A percentile compares a stretch with the other conserved stretches of the same genome.
These are phyloP conservation scores for Chrysoporthe puriensis DNA, from an alignment of 2,329 filamentous ascomycete genomes.

Conservation along the genomic window DNA sequence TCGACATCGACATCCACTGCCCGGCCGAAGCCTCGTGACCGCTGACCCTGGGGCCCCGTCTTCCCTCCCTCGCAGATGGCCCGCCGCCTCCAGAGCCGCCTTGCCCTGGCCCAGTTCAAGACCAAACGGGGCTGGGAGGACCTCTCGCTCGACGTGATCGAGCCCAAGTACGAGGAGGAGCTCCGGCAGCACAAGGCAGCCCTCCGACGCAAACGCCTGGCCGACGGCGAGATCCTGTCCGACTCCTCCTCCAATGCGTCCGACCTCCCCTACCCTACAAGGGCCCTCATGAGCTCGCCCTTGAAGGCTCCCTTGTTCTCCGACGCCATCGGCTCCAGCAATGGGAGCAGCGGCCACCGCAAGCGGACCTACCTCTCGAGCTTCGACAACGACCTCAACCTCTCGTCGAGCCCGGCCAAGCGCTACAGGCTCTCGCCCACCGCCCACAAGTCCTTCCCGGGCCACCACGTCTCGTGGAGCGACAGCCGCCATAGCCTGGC, in stretches of 20 bases:
- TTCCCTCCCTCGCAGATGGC: slow-evolving; percentile 70
- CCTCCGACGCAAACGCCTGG: slow-evolving; percentile 67
- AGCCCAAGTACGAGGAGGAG: slow-evolving; percentile 81
- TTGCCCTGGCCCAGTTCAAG: slow-evolving; percentile 96
- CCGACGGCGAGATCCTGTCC: slow-evolving; percentile 75
- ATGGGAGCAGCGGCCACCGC: slow-evolving; percentile 66
- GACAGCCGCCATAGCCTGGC: slow-evolving; percentile 66
- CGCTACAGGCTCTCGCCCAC: slow-evolving; percentile 71
- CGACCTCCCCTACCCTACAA: slow-evolving; percentile 71
- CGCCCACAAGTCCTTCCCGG: slow-evolving; percentile 59
- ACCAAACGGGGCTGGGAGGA: slow-evolving; percentile 95
- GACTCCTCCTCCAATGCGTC: slow-evolving; percentile 87
- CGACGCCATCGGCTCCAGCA: slow-evolving; percentile 75
- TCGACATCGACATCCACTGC: background rate
- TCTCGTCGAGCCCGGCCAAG: slow-evolving; percentile 66
- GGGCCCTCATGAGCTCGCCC: slow-evolving; percentile 79
- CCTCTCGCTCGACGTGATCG: slow-evolving; percentile 81
- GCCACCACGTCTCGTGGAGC: slow-evolving; percentile 69
- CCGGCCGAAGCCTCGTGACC: slow-evolving; percentile 24
- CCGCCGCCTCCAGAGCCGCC: slow-evolving; percentile 86
- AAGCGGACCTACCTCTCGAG: slow-evolving; percentile 66
- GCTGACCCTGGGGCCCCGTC: slow-evolving; percentile 21
- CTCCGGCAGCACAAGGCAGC: slow-evolving; percentile 43
- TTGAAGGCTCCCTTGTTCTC: slow-evolving; percentile 84
- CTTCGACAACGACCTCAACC: slow-evolving; percentile 53